Conservation (phyloP, 495 filamentous ascomycete species). For the Aspergillus steynii region DNA sequence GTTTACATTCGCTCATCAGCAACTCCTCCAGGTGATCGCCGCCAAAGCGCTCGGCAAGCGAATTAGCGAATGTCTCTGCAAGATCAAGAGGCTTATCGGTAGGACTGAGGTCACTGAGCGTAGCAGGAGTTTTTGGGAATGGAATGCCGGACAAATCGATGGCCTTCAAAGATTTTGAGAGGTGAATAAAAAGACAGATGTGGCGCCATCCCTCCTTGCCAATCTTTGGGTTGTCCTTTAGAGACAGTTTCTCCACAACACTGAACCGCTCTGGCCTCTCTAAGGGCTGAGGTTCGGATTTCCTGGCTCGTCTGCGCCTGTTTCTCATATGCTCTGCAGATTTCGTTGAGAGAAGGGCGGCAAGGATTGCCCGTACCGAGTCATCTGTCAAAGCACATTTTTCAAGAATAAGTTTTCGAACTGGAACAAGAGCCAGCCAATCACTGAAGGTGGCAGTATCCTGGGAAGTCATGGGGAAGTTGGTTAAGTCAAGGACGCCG, state of each 20-base stretch:
- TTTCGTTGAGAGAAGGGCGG: conserved; percentile 81
- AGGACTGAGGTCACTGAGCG: conserved; percentile 20
- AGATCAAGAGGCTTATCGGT: conserved; percentile 40
- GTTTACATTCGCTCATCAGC: conserved; percentile 75
- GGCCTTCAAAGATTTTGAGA: conserved; percentile 81
- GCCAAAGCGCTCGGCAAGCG: conserved; percentile 72
- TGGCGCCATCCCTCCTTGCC: conserved; percentile 87
- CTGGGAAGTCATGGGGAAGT: conserved; percentile 76
- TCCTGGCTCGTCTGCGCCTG: conserved; percentile 38
- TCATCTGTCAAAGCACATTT: conserved; percentile 85
- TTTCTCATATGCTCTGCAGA: conserved; percentile 56
- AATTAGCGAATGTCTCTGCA: conserved; percentile 65
- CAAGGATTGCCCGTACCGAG: conserved; percentile 80
- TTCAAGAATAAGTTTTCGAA: conserved; percentile 81
- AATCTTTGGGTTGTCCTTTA: conserved; percentile 90
- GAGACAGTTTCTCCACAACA: conserved; percentile 78
- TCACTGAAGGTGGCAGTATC: conserved; percentile 88
- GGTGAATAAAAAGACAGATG: conserved; percentile 84
- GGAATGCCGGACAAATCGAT: conserved; percentile 83
- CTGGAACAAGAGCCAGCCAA: conserved; percentile 90
- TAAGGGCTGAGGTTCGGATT: conserved; percentile 16
- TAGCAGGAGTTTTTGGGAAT: conserved; percentile 58
- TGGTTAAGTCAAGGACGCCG: conserved; percentile 76
- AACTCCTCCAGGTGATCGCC: conserved; percentile 79
- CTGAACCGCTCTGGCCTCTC: conserved; percentile 54